Conservation (phyloP, 2,329 filamentous ascomycete species). For the Phialophora verrucosa region DNA sequence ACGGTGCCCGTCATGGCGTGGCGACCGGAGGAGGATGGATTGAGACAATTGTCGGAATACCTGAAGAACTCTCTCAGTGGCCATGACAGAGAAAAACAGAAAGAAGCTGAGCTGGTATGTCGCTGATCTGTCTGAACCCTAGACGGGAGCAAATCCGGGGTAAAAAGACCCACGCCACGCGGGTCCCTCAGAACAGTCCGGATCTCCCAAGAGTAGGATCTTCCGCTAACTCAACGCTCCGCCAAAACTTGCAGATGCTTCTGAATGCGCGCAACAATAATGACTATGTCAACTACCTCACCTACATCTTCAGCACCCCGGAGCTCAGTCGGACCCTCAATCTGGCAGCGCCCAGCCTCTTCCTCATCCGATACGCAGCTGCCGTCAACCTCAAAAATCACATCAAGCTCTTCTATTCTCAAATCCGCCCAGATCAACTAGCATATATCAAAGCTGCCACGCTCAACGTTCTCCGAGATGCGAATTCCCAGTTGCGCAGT, state of each 20-base stretch:
- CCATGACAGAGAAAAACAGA: conserved; percentile 78
- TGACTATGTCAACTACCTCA: conserved; percentile 96
- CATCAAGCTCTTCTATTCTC: conserved; percentile 74
- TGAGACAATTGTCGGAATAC: conserved; percentile 86
- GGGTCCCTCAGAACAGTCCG: conserved; percentile 15
- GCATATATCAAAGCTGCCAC: conserved; percentile 79
- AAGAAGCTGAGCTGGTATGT: conserved; percentile 85
- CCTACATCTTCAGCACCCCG: conserved; percentile 81
- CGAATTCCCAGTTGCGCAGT: conserved; percentile 79
- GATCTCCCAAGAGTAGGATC: conserved; percentile 2
- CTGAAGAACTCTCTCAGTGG: conserved; percentile 91
- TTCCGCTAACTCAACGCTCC: conserved; percentile 6
- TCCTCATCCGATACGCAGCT: conserved; percentile 81
- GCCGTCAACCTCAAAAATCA: conserved; percentile 97
- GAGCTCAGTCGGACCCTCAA: conserved; percentile 62
- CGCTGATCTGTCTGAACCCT: conserved; percentile 12
- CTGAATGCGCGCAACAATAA: conserved; percentile 84
- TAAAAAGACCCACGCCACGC: conserved; percentile 12
- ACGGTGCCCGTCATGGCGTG: conserved; percentile 72
- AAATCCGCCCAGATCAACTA: conserved; percentile 74
- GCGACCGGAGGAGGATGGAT: conserved; percentile 85
- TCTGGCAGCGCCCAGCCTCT: conserved; percentile 67
- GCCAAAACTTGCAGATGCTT: conserved; percentile 73
- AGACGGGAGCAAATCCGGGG: conserved; percentile 9
- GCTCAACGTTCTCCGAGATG: conserved; percentile 79